These are phyloP conservation scores for Apiotrichum montevideense DNA, from an alignment of 1,284 basidiomycete genomes.

Conservation along the genomic window DNA sequence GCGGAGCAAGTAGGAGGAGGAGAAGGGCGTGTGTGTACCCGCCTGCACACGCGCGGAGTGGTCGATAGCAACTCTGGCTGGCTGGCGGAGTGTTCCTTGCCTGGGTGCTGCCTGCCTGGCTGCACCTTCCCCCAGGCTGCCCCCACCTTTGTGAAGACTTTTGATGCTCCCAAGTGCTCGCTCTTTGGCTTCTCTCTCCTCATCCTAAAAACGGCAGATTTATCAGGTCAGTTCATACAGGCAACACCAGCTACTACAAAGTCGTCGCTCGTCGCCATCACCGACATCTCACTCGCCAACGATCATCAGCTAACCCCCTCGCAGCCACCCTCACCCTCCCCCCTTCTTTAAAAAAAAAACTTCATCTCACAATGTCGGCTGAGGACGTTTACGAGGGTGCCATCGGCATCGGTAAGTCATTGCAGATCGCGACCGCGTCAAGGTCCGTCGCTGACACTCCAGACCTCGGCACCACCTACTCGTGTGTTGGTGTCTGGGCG, in stretches of 20 bases:
- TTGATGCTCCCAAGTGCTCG: too few relatives aligned
- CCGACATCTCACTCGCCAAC: neutral
- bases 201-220: constrained; percentile 21
- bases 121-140: neutral
- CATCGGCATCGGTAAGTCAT: constrained; percentile 69
- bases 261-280: neutral
- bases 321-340: constrained; percentile 6
- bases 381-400: constrained; percentile 95
- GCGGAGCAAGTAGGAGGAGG: too few relatives aligned
- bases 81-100: neutral
- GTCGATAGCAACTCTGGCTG: too few relatives aligned
- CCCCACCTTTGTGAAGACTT: neutral
- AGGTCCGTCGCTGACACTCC: constrained; percentile 14
- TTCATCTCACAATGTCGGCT: constrained; percentile 59
- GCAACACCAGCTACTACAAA: too few relatives aligned
- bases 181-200: constrained; percentile 9
- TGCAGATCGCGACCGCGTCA: neutral
- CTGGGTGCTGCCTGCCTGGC: neutral
- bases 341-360: constrained; percentile 10
- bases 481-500: constrained; percentile 91
- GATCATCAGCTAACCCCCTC: neutral
- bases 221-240: constrained; percentile 9
- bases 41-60: too few relatives aligned
- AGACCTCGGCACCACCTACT: constrained; percentile 51
- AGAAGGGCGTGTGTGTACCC: too few relatives aligned